A percentile compares a stretch with the other conserved stretches of the same genome.
These are phyloP conservation scores for Lactarius evosmus DNA, from an alignment of 768 basidiomycete species.

Conservation along the genomic window DNA sequence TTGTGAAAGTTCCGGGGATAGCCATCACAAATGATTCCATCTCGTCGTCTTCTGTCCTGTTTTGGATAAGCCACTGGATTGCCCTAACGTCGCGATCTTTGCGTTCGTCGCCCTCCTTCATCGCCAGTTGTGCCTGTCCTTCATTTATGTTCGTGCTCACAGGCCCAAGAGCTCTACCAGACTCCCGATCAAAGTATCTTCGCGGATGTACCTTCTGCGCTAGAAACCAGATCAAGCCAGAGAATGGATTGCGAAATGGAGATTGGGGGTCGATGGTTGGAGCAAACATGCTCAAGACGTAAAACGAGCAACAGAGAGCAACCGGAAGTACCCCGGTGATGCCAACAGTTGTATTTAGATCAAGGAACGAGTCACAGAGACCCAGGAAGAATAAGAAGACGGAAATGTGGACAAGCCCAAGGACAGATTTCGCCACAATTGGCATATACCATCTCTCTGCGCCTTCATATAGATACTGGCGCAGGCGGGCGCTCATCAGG, in stretches of 20 bases:
- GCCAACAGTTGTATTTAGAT: conserved; percentile 27
- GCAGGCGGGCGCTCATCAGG: conserved; percentile 39
- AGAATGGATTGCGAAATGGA: conserved; percentile 8
- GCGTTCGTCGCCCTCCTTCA: background rate
- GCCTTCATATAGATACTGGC: conserved; percentile 38
- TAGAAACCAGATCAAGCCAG: conserved; percentile 10
- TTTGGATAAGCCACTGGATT: background rate
- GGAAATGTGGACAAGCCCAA: conserved; percentile 47
- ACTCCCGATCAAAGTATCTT: background rate
- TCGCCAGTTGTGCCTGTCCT: background rate
- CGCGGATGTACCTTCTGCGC: conserved; percentile 4
- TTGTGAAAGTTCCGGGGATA: background rate
- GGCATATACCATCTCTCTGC: conserved; percentile 41
- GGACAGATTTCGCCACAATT: conserved; percentile 42
- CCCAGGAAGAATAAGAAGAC: conserved; percentile 36
- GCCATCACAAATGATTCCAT: background rate
- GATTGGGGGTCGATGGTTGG: conserved; percentile 9
- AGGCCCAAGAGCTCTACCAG: background rate
- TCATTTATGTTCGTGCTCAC: background rate
- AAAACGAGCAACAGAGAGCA: conserved; percentile 8
- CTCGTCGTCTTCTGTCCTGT: background rate
- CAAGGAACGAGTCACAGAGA: conserved; percentile 40
- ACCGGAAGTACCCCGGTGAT: conserved; percentile 7
- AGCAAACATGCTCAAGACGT: conserved; percentile 15
- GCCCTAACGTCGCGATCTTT: background rate